phyloP scores from a whole-genome alignment of 2,329 filamentous ascomycete species.

The Sclerotinia nivalis region DNA sequence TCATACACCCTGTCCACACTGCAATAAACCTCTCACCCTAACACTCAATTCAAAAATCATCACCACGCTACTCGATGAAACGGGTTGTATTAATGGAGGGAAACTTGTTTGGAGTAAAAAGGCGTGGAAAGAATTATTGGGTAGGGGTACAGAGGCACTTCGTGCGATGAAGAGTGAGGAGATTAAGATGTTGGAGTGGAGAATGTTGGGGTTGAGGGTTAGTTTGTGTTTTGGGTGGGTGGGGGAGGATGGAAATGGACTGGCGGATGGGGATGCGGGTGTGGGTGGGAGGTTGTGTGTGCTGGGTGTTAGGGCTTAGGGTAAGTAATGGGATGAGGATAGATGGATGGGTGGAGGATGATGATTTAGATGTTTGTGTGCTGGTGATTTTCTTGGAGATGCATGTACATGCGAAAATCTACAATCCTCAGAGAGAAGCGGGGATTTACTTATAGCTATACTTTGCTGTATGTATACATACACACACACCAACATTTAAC shows the following conservation, averaged over 20 bases:
- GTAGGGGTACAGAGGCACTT: constrained; percentile 47
- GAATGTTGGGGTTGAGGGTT: constrained; percentile 53
- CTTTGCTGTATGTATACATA: no score
- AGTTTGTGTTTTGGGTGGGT: constrained; percentile 59
- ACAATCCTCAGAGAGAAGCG: no score
- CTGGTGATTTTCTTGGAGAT: no score
- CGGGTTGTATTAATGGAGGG: constrained; percentile 51
- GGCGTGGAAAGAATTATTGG: constrained; percentile 55
- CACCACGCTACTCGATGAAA: constrained; percentile 53
- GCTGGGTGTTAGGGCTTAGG: background rate
- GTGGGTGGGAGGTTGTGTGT: constrained; percentile 9
- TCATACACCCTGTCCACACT: constrained; percentile 45
- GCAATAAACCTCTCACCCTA: constrained; percentile 39
- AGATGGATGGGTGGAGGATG: background rate
- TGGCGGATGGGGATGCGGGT: background rate
- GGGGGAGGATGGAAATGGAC: constrained; percentile 29
- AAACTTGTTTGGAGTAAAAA: constrained; percentile 55
- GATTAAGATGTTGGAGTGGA: constrained; percentile 52
- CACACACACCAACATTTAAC: no score
- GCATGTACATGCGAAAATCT: no score
- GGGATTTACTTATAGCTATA: no score
- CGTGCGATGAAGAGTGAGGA: constrained; percentile 43
- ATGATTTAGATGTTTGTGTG: background rate
- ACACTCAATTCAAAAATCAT: constrained; percentile 47
- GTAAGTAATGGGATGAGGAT: background rate